Base-by-base conservation (phyloP, 495 filamentous ascomycete genomes). In the Filosporella fistucella region DNA sequence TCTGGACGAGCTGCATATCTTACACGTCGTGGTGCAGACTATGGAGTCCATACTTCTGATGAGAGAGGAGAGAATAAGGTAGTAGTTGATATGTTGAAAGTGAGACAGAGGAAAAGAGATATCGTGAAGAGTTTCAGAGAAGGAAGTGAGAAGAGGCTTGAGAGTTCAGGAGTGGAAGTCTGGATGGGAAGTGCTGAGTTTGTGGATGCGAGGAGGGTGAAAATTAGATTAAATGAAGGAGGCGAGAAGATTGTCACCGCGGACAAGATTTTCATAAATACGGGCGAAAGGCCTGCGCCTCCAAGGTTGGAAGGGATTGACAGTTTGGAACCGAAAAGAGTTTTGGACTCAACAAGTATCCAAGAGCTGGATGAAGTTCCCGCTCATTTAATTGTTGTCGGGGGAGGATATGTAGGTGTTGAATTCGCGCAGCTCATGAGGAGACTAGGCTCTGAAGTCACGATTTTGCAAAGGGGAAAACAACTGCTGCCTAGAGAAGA, bases 351-450 rank as follows among this genome's bases (percentile, higher is more conserved):
- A 12, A 76, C 69, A 8, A 62, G 55, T 17, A 62, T 76, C 12
- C 58, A 65, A 51, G 72, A 77, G 54, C 52, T 76, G 1, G 68
- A 53, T 22, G 48, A 51, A 1, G 70, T 75, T 4, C 73, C 73
- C 1, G 52, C 56, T n/a, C 71, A 76, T 56, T 56, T 77, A 4
- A 54, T 75, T 24, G 64, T 77, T 3, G 45, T 76, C 13, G 73
- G 74, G 13, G 73, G 74, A 18, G 72, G 72, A 2, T 72, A 71
- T 45, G 63, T 77, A 7, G 73, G 71, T 1, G 59, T 74, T 4
- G 74, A 76, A 44, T 76, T 76, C 47, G 72, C 60, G n/a, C 74
- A 77, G 52, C 52, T 76, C 34, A 71, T 75, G 48, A 55, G 65
- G 0, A 54, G 74, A 42, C 54, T 77, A 5, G 72, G 73, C 2